These are phyloP conservation scores for Sugiyamaella chiloensis DNA, from an alignment of 805 yeast genomes.

Conservation along the genomic window DNA sequence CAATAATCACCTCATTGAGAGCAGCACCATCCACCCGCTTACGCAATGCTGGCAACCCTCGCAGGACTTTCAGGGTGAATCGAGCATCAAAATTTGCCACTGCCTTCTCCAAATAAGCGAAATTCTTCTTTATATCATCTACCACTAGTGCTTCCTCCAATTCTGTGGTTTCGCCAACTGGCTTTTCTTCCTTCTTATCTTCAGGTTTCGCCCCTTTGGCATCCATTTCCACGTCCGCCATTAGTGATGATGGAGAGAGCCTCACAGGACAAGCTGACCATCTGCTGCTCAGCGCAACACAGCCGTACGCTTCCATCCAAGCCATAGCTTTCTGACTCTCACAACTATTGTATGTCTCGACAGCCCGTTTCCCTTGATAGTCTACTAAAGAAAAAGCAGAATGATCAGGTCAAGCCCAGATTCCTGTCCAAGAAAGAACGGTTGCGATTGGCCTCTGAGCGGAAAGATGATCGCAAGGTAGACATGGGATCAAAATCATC, in stretches of 20 bases:
- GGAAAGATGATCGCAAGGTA: no score
- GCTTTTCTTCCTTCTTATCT: no score
- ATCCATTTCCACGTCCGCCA: no score
- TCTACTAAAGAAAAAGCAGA: conserved; percentile 24
- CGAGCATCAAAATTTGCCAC: conserved; percentile 78
- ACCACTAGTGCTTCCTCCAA: conserved; percentile 13
- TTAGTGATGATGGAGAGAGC: no score
- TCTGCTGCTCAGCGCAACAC: not conserved
- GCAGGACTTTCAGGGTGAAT: conserved; percentile 77
- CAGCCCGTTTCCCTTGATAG: conserved; percentile 34
- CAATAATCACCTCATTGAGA: conserved; percentile 52
- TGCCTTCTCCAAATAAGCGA: conserved; percentile 55
- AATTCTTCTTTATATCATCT: conserved; percentile 37
- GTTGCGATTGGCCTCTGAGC: conserved; percentile 14
- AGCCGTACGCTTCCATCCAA: no score
- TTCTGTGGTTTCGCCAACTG: not conserved
- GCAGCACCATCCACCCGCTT: conserved; percentile 54
- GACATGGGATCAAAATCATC: no score
- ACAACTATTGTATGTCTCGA: conserved; percentile 7
- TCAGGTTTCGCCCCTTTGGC: no score
- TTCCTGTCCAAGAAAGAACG: conserved; percentile 50
- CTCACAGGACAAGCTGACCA: not conserved
- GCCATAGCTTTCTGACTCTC: no score
- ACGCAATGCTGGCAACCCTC: conserved; percentile 77
- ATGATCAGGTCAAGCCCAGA: conserved; percentile 33